phyloP scores from a whole-genome alignment of 805 yeast genomes.

The Wickerhamomyces canadensis region DNA sequence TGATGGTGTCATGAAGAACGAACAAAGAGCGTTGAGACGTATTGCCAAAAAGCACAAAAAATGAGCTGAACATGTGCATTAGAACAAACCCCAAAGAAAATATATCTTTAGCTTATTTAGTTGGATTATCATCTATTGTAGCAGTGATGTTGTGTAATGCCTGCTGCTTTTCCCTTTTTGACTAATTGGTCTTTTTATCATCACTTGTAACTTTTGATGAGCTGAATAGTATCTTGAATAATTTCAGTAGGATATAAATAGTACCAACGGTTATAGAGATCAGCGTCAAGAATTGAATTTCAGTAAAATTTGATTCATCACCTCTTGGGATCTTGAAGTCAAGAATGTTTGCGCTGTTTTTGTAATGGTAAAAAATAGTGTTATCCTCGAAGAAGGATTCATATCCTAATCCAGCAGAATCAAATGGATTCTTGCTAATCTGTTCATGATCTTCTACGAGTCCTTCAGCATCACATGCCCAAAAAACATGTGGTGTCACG shows the following conservation, averaged over 20 bases:
- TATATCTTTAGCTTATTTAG: too few relatives aligned
- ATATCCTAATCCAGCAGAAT: slow-evolving; percentile 34
- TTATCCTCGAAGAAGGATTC: slow-evolving; percentile 42
- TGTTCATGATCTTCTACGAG: slow-evolving; percentile 20
- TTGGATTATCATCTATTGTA: too few relatives aligned
- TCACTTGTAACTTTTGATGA: background rate
- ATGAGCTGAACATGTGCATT: slow-evolving; percentile 23
- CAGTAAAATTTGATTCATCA: slow-evolving; percentile 23
- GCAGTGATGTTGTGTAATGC: too few relatives aligned
- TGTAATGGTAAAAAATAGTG: slow-evolving; percentile 36
- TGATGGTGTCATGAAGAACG: slow-evolving; percentile 97
- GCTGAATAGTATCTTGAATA: slow-evolving; percentile 7
- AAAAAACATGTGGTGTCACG: slow-evolving; percentile 39
- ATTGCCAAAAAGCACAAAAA: slow-evolving; percentile 83
- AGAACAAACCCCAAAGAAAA: too few relatives aligned
- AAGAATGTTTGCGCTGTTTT: slow-evolving; percentile 6
- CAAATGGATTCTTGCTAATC: slow-evolving; percentile 32
- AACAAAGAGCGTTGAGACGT: slow-evolving; percentile 86
- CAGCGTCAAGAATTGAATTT: slow-evolving; percentile 32
- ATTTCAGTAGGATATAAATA: slow-evolving; percentile 26
- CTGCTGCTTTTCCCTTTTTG: too few relatives aligned
- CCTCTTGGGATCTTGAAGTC: slow-evolving; percentile 39
- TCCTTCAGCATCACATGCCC: slow-evolving; percentile 40
- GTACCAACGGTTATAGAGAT: slow-evolving; percentile 29
- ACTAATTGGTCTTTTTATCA: slow-evolving; percentile 5